phyloP scores from a whole-genome alignment of 1,139 yeast species.

The Geotrichum armillariae region DNA sequence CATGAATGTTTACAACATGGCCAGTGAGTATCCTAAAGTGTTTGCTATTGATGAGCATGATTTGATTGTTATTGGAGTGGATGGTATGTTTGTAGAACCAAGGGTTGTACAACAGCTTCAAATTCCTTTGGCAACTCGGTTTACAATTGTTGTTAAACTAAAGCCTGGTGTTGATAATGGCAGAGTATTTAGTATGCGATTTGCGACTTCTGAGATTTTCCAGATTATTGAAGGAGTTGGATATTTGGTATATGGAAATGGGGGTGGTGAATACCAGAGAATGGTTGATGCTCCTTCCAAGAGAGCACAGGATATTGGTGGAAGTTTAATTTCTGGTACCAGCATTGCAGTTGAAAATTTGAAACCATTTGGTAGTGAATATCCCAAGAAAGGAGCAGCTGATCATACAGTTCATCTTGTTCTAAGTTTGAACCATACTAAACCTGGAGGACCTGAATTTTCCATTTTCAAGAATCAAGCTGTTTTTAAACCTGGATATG shows the following conservation, averaged over 20 bases:
- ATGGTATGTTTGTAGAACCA: slow-evolving; percentile 40
- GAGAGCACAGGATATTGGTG: slow-evolving; percentile 15
- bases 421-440: slow-evolving; percentile 36
- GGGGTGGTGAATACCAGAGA: slow-evolving; percentile 17
- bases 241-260: slow-evolving; percentile 33
- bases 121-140: slow-evolving; percentile 39
- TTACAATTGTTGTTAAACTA: slow-evolving; percentile 38
- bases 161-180: slow-evolving; percentile 20
- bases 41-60: slow-evolving; percentile 43
- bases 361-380: slow-evolving; percentile 12
- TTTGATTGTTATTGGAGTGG: slow-evolving; percentile 40
- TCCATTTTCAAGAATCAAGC: slow-evolving; percentile 33
- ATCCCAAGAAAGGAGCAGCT: slow-evolving; percentile 26
- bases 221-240: slow-evolving; percentile 41
- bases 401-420: slow-evolving; percentile 32
- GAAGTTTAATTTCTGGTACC: neutral
- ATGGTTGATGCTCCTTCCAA: slow-evolving; percentile 6
- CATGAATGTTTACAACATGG: slow-evolving; percentile 41
- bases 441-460: slow-evolving; percentile 37
- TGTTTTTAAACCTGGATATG: slow-evolving; percentile 5
- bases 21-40: slow-evolving; percentile 41
- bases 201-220: slow-evolving; percentile 39
- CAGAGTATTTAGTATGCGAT: slow-evolving; percentile 32
- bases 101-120: slow-evolving; percentile 26
- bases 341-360: slow-evolving; percentile 6